Percentiles rank a stretch among this genome's conserved stretches.
phyloP scores from a whole-genome alignment of 2,329 filamentous ascomycete species.

The Hypomyces perniciosus region DNA sequence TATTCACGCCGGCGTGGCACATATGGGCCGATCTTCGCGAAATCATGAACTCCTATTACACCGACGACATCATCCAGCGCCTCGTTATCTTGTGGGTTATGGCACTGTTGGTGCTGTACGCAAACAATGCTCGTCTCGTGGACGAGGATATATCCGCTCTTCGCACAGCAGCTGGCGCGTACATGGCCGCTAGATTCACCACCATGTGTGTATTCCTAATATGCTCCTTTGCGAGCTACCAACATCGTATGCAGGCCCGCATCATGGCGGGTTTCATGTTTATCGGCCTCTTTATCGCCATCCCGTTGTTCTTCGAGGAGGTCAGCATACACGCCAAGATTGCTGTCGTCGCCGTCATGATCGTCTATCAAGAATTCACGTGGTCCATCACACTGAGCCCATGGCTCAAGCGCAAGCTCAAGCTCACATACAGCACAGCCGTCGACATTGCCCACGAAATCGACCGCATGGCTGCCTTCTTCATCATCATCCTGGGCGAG shows the following conservation, averaged over 20 bases:
- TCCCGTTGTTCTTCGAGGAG: constrained; percentile 38
- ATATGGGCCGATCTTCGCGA: constrained; percentile 45
- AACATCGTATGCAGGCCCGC: constrained; percentile 40
- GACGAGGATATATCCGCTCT: constrained; percentile 39
- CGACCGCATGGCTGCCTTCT: constrained; percentile 45
- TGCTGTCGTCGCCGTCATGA: constrained; percentile 35
- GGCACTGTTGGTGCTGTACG: constrained; percentile 42
- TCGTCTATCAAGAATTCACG: constrained; percentile 35
- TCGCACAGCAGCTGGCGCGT: constrained; percentile 40
- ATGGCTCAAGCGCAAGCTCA: constrained; percentile 36
- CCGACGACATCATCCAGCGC: constrained; percentile 42
- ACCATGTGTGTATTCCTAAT: constrained; percentile 34
- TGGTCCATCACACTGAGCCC: constrained; percentile 41
- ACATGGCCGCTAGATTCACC: constrained; percentile 39
- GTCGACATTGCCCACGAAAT: constrained; percentile 45
- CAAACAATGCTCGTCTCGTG: constrained; percentile 40
- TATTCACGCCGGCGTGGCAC: constrained; percentile 43
- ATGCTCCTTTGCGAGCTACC: constrained; percentile 41
- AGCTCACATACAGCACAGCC: constrained; percentile 40
- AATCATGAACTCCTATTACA: constrained; percentile 48
- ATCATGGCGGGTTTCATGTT: constrained; percentile 37
- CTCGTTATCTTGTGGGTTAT: constrained; percentile 45
- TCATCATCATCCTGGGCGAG: constrained; percentile 47
- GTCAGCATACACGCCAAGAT: constrained; percentile 37
- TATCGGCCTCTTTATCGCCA: constrained; percentile 34